Evolutionary conservation across 306 rosid genomes (phyloP).

Genomic region (Vicia villosa): DNA sequence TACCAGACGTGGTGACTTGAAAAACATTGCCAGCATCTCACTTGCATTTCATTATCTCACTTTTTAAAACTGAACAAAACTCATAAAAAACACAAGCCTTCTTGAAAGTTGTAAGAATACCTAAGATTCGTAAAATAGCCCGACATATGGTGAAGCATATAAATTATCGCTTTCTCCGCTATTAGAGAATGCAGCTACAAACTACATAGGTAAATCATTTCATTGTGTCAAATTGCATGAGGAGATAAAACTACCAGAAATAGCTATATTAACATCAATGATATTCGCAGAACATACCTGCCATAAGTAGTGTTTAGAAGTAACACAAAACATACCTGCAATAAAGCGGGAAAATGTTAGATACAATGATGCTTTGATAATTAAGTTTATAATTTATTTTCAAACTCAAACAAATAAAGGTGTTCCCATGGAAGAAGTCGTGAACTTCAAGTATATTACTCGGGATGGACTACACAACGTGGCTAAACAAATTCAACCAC

Average conservation of each 20-base stretch:
- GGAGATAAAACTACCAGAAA: constrained; percentile 22
- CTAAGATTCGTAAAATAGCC: constrained; percentile 85
- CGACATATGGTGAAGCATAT: constrained; percentile 81
- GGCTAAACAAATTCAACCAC: constrained; percentile 2
- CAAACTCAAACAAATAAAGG: constrained; percentile 29
- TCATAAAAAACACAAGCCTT: not conserved
- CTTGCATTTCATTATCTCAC: too few species aligned
- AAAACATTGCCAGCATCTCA: too few species aligned
- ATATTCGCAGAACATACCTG: too few species aligned
- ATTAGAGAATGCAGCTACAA: constrained; percentile 75
- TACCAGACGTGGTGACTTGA: too few species aligned
- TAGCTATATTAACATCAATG: not conserved
- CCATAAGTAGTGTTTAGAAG: too few species aligned
- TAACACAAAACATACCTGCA: too few species aligned
- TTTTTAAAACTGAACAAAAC: constrained; percentile 16
- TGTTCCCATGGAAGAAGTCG: constrained; percentile 2
- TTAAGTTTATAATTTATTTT: constrained; percentile 8
- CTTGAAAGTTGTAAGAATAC: constrained; percentile 50
- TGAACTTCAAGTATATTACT: constrained; percentile 10
- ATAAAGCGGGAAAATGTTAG: too few species aligned
- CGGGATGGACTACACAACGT: constrained; percentile 11
- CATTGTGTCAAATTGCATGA: constrained; percentile 37
- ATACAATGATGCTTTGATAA: not conserved
- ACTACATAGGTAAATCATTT: constrained; percentile 50
- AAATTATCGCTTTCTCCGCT: constrained; percentile 64